A percentile compares a stretch with the other conserved stretches of the same genome.
Evolutionary conservation across 2,329 filamentous ascomycete species (phyloP).

Genomic region (Geosmithia putterillii): DNA sequence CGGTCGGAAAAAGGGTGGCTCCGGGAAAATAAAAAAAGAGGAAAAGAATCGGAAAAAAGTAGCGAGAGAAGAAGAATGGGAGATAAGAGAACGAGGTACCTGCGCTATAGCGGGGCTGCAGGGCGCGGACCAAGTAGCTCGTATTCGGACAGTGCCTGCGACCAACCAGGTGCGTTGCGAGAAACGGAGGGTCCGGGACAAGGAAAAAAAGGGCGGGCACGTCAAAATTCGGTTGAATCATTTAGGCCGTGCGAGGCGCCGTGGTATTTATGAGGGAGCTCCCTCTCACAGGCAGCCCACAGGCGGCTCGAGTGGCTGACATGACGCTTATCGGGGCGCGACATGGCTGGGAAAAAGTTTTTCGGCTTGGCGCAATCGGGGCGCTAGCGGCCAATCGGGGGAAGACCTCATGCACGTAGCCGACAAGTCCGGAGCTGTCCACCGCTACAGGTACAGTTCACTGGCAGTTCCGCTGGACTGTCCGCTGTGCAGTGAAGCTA

Average conservation of each 20-base stretch:
- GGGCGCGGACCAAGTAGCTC: background rate
- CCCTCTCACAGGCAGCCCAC: too few species aligned
- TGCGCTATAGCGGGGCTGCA: background rate
- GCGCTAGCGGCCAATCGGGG: background rate
- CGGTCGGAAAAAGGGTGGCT: background rate
- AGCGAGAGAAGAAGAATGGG: background rate
- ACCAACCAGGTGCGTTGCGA: too few species aligned
- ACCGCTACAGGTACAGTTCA: too few species aligned
- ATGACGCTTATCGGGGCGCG: background rate
- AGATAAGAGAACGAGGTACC: background rate
- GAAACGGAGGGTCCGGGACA: constrained; percentile 23
- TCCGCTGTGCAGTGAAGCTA: too few species aligned
- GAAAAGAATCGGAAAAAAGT: background rate
- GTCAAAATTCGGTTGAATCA: constrained; percentile 20
- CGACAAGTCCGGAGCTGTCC: too few species aligned
- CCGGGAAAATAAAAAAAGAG: background rate
- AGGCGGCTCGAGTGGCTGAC: background rate
- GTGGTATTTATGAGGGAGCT: constrained; percentile 34
- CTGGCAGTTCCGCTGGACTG: too few species aligned
- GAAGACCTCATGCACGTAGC: background rate
- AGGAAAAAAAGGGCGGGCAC: constrained; percentile 33
- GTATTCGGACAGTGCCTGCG: background rate
- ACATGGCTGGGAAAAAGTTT: constrained; percentile 2
- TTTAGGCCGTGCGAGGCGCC: constrained; percentile 29
- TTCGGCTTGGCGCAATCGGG: background rate